A percentile compares a stretch with the other conserved stretches of the same genome.
phyloP scores from a whole-genome alignment of 2,329 filamentous ascomycete genomes.

The Fusarium tuaranense region DNA sequence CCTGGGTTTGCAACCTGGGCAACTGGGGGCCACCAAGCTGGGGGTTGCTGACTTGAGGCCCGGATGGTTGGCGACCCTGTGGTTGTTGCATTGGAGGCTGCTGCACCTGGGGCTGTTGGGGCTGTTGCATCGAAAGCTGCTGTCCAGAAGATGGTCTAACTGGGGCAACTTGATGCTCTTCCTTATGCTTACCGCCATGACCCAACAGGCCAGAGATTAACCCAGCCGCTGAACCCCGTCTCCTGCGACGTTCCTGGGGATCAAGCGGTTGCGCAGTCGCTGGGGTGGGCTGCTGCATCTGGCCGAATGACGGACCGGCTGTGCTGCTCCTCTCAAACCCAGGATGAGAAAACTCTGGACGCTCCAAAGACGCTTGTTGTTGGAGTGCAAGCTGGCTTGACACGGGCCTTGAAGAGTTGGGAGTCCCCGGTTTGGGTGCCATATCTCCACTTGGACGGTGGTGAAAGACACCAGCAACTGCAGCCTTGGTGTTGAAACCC shows the following conservation, averaged over 20 bases:
- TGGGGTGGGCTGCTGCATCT: constrained; percentile 24
- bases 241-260: constrained; percentile 37
- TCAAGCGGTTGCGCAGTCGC: constrained; percentile 9
- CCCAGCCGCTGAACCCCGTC: constrained; percentile 47
- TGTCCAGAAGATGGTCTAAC: constrained; percentile 19
- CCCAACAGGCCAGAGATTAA: constrained; percentile 48
- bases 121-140: constrained; percentile 24
- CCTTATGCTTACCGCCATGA: constrained; percentile 38
- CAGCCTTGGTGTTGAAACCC: constrained; percentile 48
- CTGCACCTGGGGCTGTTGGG: constrained; percentile 21
- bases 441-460: constrained; percentile 37
- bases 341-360: constrained; percentile 25
- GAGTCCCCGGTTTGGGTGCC: constrained; percentile 31
- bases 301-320: constrained; percentile 31
- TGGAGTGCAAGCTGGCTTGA: constrained; percentile 30
- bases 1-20: background rate
- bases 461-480: constrained; percentile 44
- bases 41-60: constrained; percentile 5
- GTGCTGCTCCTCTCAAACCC: constrained; percentile 40
- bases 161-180: constrained; percentile 11
- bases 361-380: constrained; percentile 22
- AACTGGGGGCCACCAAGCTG: constrained; percentile 5
- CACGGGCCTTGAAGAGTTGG: constrained; percentile 30
- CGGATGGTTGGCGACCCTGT: constrained; percentile 12
- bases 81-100: constrained; percentile 21